Evolutionary conservation across 2,329 filamentous ascomycete genomes (phyloP), one percentile per base, ranked within the genome.

Genomic region (Cadophora gregata): DNA sequence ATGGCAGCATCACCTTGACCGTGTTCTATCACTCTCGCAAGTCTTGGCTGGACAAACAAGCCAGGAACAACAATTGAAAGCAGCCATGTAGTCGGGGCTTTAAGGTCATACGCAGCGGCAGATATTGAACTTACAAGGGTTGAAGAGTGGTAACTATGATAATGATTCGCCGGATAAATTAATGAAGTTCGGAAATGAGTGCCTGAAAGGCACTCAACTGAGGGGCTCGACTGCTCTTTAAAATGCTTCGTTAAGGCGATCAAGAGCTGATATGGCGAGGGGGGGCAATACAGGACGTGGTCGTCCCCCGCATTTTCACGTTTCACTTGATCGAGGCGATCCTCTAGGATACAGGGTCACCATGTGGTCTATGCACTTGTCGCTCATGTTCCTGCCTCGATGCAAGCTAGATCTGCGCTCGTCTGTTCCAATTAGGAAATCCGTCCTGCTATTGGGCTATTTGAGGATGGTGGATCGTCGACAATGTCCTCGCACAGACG

Each of bases 1-100:
- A n/a, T n/a, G n/a, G 47, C 64, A 81, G 79, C 68, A 77, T 69
- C 12, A 78, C 81, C 8, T 71, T 72, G 27, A 59, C 33, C 9
- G 45, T 79, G 64, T 59, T 62, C 70, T 79, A 31, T 70, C 65
- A 66, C 58, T 27, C 59, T 62, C 48, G 62, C 42, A 66, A 55
- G 24, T 24, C 33, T 65, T 65, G 42, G 58, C 56, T 67, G 50
- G 63, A 59, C 63, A 25, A n/a, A 65, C 56, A 12, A 64, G 58
- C 47, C 59, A 69, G 69, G 67, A 67, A 69, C 66, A 56, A 56
- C 50, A 61, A 47, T 48, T 55, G 14, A 16, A 25, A 38, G 25
- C 36, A 47, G 38, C 31, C 24, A 10, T 29, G n/a, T 58, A 38
- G 31, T 38, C 21, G 21, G 16, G 58, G 55, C 36, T 67, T 62